Evolutionary conservation across 2,329 filamentous ascomycete genomes (phyloP).

Genomic region (Seiridium cupressi): DNA sequence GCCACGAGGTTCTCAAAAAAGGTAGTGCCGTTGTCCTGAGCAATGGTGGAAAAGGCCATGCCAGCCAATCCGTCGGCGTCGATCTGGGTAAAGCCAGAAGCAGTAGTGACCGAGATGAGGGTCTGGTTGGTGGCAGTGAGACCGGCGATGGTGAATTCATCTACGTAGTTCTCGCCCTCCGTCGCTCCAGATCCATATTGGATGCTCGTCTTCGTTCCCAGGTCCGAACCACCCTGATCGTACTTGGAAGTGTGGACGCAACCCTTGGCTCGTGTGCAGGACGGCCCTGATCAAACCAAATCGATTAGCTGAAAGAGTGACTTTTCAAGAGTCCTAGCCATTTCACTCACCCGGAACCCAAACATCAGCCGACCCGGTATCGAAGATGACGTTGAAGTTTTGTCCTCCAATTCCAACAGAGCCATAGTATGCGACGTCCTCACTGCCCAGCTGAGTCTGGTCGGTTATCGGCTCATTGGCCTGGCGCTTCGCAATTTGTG

Average conservation of each 20-base stretch:
- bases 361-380: conserved; percentile 1
- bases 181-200: conserved; percentile 29
- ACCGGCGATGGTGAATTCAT: conserved; percentile 19
- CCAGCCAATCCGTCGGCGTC: conserved; percentile 34
- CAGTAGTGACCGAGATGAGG: conserved; percentile 28
- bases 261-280: background rate
- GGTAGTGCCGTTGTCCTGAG: conserved; percentile 25
- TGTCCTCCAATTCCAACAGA: background rate
- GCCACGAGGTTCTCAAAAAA: conserved; percentile 31
- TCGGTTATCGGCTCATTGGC: background rate
- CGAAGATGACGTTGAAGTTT: background rate
- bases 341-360: background rate
- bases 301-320: no score
- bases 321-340: no score
- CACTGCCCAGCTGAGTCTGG: background rate
- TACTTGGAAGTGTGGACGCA: conserved; percentile 2
- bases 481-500: background rate
- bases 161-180: conserved; percentile 22
- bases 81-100: conserved; percentile 21
- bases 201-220: conserved; percentile 21
- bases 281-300: background rate
- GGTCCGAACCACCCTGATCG: conserved; percentile 6
- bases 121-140: conserved; percentile 14
- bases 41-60: conserved; percentile 29
- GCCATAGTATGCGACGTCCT: conserved; percentile 6